Evolutionary conservation across 2,329 filamentous ascomycete species (phyloP).

Genomic region (Colletotrichum navitas): DNA sequence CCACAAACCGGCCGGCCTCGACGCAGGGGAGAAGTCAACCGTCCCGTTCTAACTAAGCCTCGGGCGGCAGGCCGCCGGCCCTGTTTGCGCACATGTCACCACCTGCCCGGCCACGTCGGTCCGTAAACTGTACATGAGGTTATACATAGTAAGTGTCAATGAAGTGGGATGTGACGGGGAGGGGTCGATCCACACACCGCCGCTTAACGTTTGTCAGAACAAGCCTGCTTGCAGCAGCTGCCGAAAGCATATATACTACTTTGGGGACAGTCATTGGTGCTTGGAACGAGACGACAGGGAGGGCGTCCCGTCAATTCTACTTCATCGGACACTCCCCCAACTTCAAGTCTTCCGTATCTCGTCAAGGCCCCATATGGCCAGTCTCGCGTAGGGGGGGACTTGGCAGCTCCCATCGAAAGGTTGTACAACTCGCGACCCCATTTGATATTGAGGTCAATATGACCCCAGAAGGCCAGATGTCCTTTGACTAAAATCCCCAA

Average conservation of each 20-base stretch:
- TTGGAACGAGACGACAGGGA: not conserved
- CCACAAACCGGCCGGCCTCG: too few species aligned
- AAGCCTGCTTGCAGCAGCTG: not conserved
- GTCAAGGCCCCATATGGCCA: not conserved
- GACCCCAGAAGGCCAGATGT: not conserved
- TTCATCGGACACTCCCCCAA: not conserved
- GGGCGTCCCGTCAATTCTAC: not conserved
- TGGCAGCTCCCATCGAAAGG: not conserved
- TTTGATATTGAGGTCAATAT: too few species aligned
- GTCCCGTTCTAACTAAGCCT: not conserved
- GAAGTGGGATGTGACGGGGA: too few species aligned
- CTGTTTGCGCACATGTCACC: too few species aligned
- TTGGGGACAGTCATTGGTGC: not conserved
- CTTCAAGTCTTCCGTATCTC: not conserved
- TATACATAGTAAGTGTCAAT: too few species aligned
- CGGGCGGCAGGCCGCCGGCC: not conserved
- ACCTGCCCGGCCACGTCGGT: too few species aligned
- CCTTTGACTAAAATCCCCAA: not conserved
- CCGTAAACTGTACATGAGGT: too few species aligned
- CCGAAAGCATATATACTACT: not conserved
- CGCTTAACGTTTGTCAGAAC: not conserved
- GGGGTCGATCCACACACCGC: too few species aligned
- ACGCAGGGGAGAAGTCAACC: not conserved
- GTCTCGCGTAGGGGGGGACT: not conserved
- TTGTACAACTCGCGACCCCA: not conserved